Base-by-base conservation (phyloP, 208 protist genomes). In the Trypanosoma conorhini region DNA sequence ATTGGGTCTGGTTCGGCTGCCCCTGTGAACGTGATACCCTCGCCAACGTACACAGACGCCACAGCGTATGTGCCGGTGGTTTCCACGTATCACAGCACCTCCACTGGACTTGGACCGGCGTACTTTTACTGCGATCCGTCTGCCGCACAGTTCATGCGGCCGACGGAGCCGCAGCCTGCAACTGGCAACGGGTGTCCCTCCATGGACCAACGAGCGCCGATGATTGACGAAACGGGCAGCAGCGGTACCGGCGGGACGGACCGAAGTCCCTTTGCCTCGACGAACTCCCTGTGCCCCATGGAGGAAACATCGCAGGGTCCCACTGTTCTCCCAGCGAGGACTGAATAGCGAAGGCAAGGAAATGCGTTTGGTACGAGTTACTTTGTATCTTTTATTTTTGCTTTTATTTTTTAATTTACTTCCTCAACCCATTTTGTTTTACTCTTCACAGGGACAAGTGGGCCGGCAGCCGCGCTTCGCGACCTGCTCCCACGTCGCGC, bases 331-430 rank as follows among this genome's bases (percentile, higher is more conserved):
- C 1, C 31, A 58, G 40, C 8, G 13, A 70, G 59, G 4, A 5
- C 52, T 40, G 31, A 22, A 46, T 46, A 46, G 9, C 17, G 42
- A 46, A 19, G 42, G 9, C 8, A 19, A 19, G 15, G 42, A 19
- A 46, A 46, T 46, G 17, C 42, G 17, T 19, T 46, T 46, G 42
- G 17, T 12, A 46, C 13, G 15, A 46, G 8, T 46, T 46, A 2
- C 13, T 40, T 58, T 44, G 65, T 58, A 70, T 63, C 63, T 26
- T 74, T 71, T 73, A 44, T 74, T 66, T 52, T 69, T 62, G 26
- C 61, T 62, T 70, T 61, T 70, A 10, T 70, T 48, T n/a, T n/a
- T n/a, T n/a, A n/a, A n/a, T 70, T 51, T 54, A 22, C 62, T 68
- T 68, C 7, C 33, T 38, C 4, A 9, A 30, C 33, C 7, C 4